Percentiles rank a stretch among this genome's conserved stretches.
phyloP scores from a whole-genome alignment of 305 asterid species.

The Fraxinus sp. region DNA sequence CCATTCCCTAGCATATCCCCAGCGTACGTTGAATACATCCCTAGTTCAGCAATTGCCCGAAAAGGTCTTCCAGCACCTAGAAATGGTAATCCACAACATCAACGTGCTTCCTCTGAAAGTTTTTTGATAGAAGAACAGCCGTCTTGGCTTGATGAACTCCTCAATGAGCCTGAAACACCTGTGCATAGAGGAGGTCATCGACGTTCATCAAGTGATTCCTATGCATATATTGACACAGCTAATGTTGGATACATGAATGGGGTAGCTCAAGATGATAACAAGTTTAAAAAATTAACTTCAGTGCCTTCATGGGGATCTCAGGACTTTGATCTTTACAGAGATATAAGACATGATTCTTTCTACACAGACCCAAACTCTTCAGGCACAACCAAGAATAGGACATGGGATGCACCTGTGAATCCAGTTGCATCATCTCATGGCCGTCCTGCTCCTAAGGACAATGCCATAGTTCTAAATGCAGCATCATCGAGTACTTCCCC shows the following conservation, averaged over 20 bases:
- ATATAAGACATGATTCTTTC: conserved; percentile 47
- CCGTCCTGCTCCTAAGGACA: conserved; percentile 49
- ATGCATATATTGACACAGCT: conserved; percentile 62
- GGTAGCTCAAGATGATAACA: conserved; percentile 57
- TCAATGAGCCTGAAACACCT: conserved; percentile 86
- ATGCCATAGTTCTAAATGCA: conserved; percentile 34
- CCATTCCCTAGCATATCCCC: conserved; percentile 61
- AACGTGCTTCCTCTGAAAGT: conserved; percentile 76
- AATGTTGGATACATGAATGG: conserved; percentile 46
- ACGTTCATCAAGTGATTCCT: conserved; percentile 86
- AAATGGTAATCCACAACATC: conserved; percentile 59
- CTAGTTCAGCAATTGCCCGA: conserved; percentile 48
- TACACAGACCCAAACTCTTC: conserved; percentile 44
- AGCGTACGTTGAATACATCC: conserved; percentile 48
- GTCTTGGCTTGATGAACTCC: conserved; percentile 91
- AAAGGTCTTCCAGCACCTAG: conserved; percentile 49
- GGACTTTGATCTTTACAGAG: conserved; percentile 56
- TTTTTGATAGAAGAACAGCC: conserved; percentile 75
- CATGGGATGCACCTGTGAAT: conserved; percentile 58
- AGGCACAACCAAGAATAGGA: conserved; percentile 49
- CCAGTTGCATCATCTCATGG: conserved; percentile 47
- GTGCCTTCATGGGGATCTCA: conserved; percentile 72
- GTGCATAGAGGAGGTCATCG: conserved; percentile 71
- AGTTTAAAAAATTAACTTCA: conserved; percentile 42
- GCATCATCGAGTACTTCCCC: conserved; percentile 42